These are phyloP conservation scores for Sechiopsis laciniata DNA, from an alignment of 306 rosid genomes.

Conservation along the genomic window DNA sequence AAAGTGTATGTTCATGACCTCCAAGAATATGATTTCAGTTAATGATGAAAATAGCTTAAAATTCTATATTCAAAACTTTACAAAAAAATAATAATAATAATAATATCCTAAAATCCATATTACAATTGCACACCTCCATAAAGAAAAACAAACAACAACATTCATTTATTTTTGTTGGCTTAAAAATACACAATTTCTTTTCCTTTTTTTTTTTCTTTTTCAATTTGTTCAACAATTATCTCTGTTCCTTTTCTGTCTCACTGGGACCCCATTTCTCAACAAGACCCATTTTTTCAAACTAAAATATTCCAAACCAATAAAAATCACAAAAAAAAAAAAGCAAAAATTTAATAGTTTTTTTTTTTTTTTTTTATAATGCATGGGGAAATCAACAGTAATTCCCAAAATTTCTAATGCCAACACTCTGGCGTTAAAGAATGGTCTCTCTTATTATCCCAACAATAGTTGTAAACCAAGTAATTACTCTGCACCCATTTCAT, in stretches of 20 bases:
- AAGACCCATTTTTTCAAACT: not conserved
- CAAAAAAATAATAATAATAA: too few relatives aligned
- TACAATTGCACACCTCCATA: not conserved
- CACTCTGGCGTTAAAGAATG: conserved; percentile 87
- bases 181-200: not conserved
- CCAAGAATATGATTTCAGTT: not conserved
- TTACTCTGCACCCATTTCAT: conserved; percentile 81
- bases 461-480: conserved; percentile 78
- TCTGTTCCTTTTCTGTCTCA: not conserved
- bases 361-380: not conserved
- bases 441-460: conserved; percentile 68
- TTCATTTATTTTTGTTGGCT: conserved; percentile 13
- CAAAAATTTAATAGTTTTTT: not conserved
- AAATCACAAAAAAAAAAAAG: not conserved
- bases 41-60: not conserved
- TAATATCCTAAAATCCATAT: too few relatives aligned
- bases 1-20: too few relatives aligned
- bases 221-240: conserved; percentile 12
- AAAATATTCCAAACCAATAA: not conserved
- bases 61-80: too few relatives aligned
- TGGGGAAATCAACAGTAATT: conserved; percentile 6
- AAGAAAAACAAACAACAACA: not conserved
- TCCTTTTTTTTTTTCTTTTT: not conserved
- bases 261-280: not conserved
- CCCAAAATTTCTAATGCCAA: conserved; percentile 32